These are phyloP conservation scores for Kuraishia hungarica DNA, from an alignment of 805 yeast species.

Conservation along the genomic window DNA sequence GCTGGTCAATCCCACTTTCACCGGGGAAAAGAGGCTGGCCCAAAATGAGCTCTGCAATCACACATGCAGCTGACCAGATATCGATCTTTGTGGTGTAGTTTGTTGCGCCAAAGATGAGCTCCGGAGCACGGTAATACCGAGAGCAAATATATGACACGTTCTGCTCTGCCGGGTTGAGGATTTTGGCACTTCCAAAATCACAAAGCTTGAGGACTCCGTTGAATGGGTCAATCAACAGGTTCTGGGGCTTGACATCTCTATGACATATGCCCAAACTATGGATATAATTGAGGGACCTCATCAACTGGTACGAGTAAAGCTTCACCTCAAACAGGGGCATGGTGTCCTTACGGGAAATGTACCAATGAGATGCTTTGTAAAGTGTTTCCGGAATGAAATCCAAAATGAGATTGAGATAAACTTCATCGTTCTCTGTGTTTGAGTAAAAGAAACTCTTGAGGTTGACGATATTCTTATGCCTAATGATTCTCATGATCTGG, in stretches of 20 bases:
- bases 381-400: slow-evolving; percentile 96
- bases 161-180: slow-evolving; percentile 82
- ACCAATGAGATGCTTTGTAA: slow-evolving; percentile 84
- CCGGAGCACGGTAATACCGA: slow-evolving; percentile 95
- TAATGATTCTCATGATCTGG: slow-evolving; percentile 87
- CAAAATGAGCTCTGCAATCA: slow-evolving; percentile 89
- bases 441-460: slow-evolving; percentile 82
- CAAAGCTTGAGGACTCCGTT: slow-evolving; percentile 84
- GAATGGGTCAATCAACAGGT: slow-evolving; percentile 77
- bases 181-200: slow-evolving; percentile 95
- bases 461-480: slow-evolving; percentile 82
- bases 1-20: slow-evolving; percentile 93
- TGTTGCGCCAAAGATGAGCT: slow-evolving; percentile 93
- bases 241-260: slow-evolving; percentile 88
- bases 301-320: slow-evolving; percentile 69
- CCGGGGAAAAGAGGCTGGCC: slow-evolving; percentile 99
- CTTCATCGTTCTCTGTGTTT: slow-evolving; percentile 65
- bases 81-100: slow-evolving; percentile 95
- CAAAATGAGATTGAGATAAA: slow-evolving; percentile 80
- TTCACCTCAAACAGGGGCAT: slow-evolving; percentile 92
- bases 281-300: slow-evolving; percentile 72
- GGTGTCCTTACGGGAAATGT: slow-evolving; percentile 57
- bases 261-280: slow-evolving; percentile 78
- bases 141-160: slow-evolving; percentile 96
- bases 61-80: slow-evolving; percentile 97